Evolutionary conservation across 495 filamentous ascomycete genomes (phyloP), one percentile per base, ranked within the genome.

Genomic region (Aspergillus panamensis): DNA sequence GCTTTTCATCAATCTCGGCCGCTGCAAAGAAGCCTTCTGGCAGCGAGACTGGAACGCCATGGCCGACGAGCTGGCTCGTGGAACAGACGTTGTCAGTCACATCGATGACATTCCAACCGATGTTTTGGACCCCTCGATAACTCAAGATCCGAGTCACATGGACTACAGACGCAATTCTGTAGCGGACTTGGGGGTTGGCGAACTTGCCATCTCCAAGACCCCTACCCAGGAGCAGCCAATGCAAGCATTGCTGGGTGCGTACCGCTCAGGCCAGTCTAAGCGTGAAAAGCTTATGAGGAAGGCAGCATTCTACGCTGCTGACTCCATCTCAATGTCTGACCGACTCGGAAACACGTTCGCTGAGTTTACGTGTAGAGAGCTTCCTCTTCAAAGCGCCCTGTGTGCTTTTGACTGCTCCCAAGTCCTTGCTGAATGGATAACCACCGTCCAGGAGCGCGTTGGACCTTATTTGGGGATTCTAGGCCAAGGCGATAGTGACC

Each of bases 381-480:
- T 98, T n/a, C 93, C 94, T 1, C 78, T 97, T 25, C 92, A 96
- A 62, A 92, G 91, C 13, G 90, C 90, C 7, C 87, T 98, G 82
- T 97, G 92, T 69, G 83, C 88, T 12, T 96, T 96, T 68, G 94
- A 98, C 65, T 97, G 94, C 64, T 89, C 92, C n/a, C 91, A 96
- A 66, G 91, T 98, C 0, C 84, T 98, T 21, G 93, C 94, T 1
- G 94, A 98, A 71, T 98, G 94, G 94, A 83, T 95, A 42, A 88
- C 89, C 13, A 96, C 93, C 0, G 87, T 98, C 9, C 94, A 98
- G 70, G 92, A 97, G 69, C 88, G 94, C 9, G 90, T 97, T 48
- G 95, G 93, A 0, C 83, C 86, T 3, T 95, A 90, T 64, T 73
- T 97, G 8, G 94, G 94, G 3, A 82, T 96, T 8, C 81, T 98